Conservation (phyloP, 805 yeast species). For the Kazachstania viticola region DNA sequence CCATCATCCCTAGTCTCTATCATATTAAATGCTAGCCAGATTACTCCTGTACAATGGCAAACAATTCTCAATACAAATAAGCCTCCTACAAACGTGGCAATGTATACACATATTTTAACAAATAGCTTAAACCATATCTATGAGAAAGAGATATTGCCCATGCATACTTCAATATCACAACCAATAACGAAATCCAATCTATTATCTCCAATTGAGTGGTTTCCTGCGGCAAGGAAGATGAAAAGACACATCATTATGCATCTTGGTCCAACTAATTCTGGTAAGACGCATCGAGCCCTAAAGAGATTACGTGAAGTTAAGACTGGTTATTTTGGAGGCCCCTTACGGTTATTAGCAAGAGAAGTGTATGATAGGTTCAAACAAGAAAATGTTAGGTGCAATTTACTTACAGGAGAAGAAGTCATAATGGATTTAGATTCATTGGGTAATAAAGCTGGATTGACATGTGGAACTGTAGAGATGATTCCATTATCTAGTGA, state of each 20-base stretch:
- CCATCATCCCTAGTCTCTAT: no score
- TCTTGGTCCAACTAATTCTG: constrained; percentile 95
- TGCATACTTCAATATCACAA: neutral
- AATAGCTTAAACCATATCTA: constrained; percentile 12
- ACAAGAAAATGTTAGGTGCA: constrained; percentile 55
- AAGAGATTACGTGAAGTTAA: constrained; percentile 50
- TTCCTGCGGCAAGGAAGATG: constrained; percentile 71
- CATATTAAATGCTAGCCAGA: no score
- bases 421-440: constrained; percentile 59
- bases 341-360: constrained; percentile 77
- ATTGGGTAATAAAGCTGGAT: constrained; percentile 58
- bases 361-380: constrained; percentile 82
- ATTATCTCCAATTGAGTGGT: constrained; percentile 64
- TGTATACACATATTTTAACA: constrained; percentile 9
- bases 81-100: no score
- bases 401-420: constrained; percentile 93
- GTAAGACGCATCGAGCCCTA: constrained; percentile 82
- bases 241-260: constrained; percentile 79
- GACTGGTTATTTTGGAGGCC: constrained; percentile 90
- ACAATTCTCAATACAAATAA: no score
- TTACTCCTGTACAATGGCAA: no score
- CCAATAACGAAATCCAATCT: no score
- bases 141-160: constrained; percentile 11
- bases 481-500: constrained; percentile 64
- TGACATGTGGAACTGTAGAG: constrained; percentile 85